Evolutionary conservation across 1,284 basidiomycete species (phyloP).

Genomic region (Ceratobasidium sp.): DNA sequence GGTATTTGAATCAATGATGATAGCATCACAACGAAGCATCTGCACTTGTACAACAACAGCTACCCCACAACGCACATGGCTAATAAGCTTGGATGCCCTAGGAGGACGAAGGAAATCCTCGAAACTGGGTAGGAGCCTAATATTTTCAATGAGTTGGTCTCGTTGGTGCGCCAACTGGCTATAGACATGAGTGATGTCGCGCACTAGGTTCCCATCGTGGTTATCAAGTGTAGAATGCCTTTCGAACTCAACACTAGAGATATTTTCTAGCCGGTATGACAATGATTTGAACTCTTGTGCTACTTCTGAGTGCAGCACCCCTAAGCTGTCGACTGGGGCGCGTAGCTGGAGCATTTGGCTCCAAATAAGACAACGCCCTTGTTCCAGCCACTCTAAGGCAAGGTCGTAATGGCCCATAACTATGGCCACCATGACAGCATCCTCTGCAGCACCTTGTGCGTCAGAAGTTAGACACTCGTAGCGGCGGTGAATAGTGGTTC

Average conservation of each 20-base stretch:
- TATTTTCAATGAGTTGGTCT: not conserved
- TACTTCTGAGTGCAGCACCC: not conserved
- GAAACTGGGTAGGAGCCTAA: not conserved
- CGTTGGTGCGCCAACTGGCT: not conserved
- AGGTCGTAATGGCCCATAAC: not conserved
- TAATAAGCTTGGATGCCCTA: not conserved
- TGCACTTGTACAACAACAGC: constrained; percentile 2
- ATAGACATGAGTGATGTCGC: not conserved
- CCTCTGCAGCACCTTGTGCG: not conserved
- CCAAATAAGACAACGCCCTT: constrained; percentile 13
- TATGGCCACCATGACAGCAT: not conserved
- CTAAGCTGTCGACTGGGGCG: not conserved
- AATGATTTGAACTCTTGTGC: not conserved
- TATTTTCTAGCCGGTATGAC: not conserved
- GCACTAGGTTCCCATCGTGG: not conserved
- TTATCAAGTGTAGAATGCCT: not conserved
- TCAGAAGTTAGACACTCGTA: not conserved
- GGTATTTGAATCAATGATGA: not conserved
- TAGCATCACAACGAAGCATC: not conserved
- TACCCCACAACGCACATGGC: not conserved
- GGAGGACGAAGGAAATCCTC: not conserved
- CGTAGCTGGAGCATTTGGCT: constrained; percentile 1
- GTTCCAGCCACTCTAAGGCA: constrained; percentile 18
- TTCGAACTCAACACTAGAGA: not conserved
- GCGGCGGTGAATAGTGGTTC: not conserved